Percentiles rank a stretch among this genome's conserved stretches.
Evolutionary conservation across 306 rosid species (phyloP).

Genomic region (Ziziphus jujuba): DNA sequence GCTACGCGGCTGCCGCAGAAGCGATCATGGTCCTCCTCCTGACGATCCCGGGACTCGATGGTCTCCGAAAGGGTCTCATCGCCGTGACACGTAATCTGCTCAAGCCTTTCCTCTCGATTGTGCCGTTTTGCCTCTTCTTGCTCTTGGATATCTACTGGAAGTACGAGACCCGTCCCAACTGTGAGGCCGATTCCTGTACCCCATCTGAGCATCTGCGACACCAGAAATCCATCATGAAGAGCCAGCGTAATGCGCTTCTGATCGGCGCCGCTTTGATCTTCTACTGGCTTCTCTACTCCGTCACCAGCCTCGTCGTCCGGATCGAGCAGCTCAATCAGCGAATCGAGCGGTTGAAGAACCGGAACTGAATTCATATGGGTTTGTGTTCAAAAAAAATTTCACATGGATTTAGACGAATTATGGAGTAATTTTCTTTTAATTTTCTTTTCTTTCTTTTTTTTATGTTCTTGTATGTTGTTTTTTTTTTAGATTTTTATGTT

Average conservation of each 20-base stretch:
- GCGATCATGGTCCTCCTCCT: constrained; percentile 95
- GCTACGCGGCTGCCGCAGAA: constrained; percentile 94
- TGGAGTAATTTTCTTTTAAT: too few relatives aligned
- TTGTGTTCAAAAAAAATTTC: background rate
- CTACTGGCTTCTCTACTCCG: constrained; percentile 95
- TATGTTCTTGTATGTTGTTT: background rate
- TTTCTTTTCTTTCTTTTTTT: too few relatives aligned
- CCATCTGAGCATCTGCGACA: constrained; percentile 86
- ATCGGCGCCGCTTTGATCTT: constrained; percentile 81
- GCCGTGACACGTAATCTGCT: constrained; percentile 85
- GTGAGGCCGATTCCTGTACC: constrained; percentile 73
- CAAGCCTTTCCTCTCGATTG: constrained; percentile 92
- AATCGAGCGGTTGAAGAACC: constrained; percentile 71
- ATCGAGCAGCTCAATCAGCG: constrained; percentile 89
- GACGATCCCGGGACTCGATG: constrained; percentile 85
- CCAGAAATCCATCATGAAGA: constrained; percentile 97
- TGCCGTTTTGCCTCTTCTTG: constrained; percentile 87
- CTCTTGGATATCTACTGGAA: constrained; percentile 97
- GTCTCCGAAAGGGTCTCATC: constrained; percentile 81
- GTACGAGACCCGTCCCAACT: constrained; percentile 76
- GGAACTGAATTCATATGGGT: constrained; percentile 51
- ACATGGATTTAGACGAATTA: background rate
- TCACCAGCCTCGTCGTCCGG: constrained; percentile 71
- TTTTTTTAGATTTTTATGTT: background rate
- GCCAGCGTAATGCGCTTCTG: constrained; percentile 94